Evolutionary conservation across 257 asterid genomes (phyloP), one percentile per base, ranked within the genome.

Genomic region (Henckelia pumila): DNA sequence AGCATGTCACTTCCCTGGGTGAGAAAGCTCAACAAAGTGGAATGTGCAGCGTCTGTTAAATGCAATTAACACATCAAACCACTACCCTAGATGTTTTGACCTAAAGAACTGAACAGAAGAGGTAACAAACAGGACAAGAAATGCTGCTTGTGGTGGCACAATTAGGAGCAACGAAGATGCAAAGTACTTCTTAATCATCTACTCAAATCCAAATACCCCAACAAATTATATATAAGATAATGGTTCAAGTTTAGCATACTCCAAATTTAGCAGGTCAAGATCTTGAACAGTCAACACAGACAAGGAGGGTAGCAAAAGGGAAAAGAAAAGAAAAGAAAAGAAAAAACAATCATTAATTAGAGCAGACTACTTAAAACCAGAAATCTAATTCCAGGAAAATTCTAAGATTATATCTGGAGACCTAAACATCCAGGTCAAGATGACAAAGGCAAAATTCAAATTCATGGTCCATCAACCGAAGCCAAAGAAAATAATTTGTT

Each of bases 351-450:
- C 3, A 65, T 50, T 0, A 10, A 65, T 64, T 17, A 21, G 28
- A 64, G 47, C 59, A 17, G 25, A 64, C 69, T 64, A 2, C 19
- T 64, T n/a, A 65, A 50, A 25, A 23, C 60, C 29, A 24, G 44
- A 64, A n/a, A 25, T 47, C 19, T 64, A 49, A 49, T 49, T 50
- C n/a, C 25, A 24, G 59, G 44, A 3, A 62, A 62, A 35, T 21
- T 30, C 37, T n/a, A 6, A 59, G 9, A 24, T 11, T 23, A 7
- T 25, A 58, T 40, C 50, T 40, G 50, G 13, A 40, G 50, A 13
- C 50, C n/a, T n/a, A 40, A 40, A 13, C 17, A 40, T 40, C 50
- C 50, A 40, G 5, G n/a, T 40, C n/a, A 40, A 40, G 50, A 40
- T 40, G 50, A 40, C n/a, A 40, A 40, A 40, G 13, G 50, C 50